Evolutionary conservation across 768 basidiomycete genomes (phyloP), one percentile per base, ranked within the genome.

Genomic region (Termitomyces sp.): DNA sequence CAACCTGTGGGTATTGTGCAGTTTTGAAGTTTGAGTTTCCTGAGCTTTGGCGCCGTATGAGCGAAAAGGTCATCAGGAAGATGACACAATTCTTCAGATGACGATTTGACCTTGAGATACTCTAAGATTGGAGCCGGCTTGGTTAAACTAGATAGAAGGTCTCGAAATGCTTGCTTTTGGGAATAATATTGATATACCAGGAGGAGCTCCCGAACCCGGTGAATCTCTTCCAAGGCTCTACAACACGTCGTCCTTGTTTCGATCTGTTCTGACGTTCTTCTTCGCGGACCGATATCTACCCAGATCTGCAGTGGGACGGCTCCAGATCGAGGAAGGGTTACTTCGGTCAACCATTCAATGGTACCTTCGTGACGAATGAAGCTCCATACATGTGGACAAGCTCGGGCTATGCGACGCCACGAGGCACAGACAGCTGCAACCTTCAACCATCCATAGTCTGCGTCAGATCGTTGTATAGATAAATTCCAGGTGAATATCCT

Each of bases 341-440:
- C 16, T 22, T 38, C 15, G 20, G 22, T 24, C 13, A 48, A 15
- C 46, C 36, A 53, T 38, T 53, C 9, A 18, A 35, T 13, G n/a
- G 20, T 12, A 15, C 20, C 7, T n/a, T 35, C 0, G 20, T 22
- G 46, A n/a, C 45, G 12, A 4, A 58, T 18, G 22, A 33, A 20
- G 45, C 56, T 57, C 57, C 57, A 58, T 39, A 40, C 7, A 16
- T 49, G 48, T 7, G 57, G 38, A 13, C 49, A 58, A 11, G 24
- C 28, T 7, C 52, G 13, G 18, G 28, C 44, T 0, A 50, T 36
- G 18, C n/a, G 58, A 9, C 49, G 58, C 50, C 49, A 51, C 2
- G 36, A n/a, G 4, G 46, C 2, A 15, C 24, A 35, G 18, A 32
- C 38, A 40, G 13, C 45, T 16, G 57, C 33, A 5, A 51, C 39